These are phyloP conservation scores for barrel medic (Medicago truncatula) DNA, from an alignment of 306 rosid genomes.

Conservation along the genomic window DNA sequence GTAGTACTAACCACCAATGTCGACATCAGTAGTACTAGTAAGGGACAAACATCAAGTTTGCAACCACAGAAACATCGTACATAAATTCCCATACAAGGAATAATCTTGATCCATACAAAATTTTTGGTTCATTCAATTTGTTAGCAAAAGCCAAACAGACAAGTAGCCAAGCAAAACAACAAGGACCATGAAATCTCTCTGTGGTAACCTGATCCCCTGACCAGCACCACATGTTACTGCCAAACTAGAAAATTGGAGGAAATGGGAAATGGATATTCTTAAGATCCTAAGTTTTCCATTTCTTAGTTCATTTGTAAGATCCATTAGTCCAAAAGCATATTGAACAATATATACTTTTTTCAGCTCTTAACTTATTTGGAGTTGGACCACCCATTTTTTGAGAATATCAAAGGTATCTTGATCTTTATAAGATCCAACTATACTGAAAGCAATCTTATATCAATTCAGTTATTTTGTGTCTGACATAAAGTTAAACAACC, in stretches of 20 bases:
- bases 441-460: background rate
- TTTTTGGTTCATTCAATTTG: background rate
- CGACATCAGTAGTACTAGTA: too few relatives aligned
- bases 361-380: background rate
- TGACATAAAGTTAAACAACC: background rate
- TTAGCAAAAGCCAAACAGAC: background rate
- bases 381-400: background rate
- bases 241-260: background rate
- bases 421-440: constrained; percentile 12
- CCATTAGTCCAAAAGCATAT: background rate
- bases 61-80: too few relatives aligned
- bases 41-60: too few relatives aligned
- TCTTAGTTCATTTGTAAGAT: background rate
- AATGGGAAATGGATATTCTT: background rate
- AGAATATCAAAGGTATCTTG: constrained; percentile 14
- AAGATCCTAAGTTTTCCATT: background rate
- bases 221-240: constrained; percentile 1
- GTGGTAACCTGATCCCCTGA: background rate
- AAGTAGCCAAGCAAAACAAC: background rate
- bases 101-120: too few relatives aligned
- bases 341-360: background rate
- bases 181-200: background rate
- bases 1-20: too few relatives aligned
- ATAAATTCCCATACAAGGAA: too few relatives aligned
- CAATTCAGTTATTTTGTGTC: background rate